Base-by-base conservation (phyloP, 176 grass and related monocot species). In the Oryza rufipogon region DNA sequence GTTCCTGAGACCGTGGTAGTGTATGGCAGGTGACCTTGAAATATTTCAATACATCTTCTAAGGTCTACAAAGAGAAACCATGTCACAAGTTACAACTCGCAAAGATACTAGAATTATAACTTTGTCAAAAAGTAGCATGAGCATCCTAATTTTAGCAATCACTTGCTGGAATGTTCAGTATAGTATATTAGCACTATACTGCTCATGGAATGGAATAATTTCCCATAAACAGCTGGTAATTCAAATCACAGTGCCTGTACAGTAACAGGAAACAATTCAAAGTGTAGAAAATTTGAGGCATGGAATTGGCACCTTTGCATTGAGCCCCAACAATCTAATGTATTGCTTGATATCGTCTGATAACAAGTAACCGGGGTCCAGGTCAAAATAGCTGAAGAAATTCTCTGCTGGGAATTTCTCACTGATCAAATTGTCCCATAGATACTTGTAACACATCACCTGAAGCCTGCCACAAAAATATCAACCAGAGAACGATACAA, bases 361-460 rank as follows among this genome's bases (percentile, higher is more conserved):
- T 77, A 99, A 86, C 63, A 76, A 74, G 69, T 89, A 99, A 41
- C 70, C 26, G 16, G 83, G 86, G 74, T 98, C 46, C 51, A 95
- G 83, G 39, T 90, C 77, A 94, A 92, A 99, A 90, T 93, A 88
- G 83, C 25, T 89, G 51, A 96, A 92, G 91, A 99, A 94, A 46
- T 92, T 68, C 2, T 94, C 87, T 42, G 25, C 38, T 65, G 87
- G 86, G 45, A 96, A 96, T 58, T 75, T 84, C 39, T 82, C 74
- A 14, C 58, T 8, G 58, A 89, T 91, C 74, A 84, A 94, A 75
- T 84, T 93, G 74, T 97, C 93, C 93, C 91, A 93, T 26, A 98
- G 73, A 71, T 92, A 93, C 70, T 98, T 98, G 68, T 95, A 98
- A 87, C 93, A 98, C 96, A 98, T 98, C 74, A 98, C 61, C 86